Evolutionary conservation across 805 yeast genomes (phyloP), one percentile per base, ranked within the genome.

Genomic region (Ogataea pilisensis): DNA sequence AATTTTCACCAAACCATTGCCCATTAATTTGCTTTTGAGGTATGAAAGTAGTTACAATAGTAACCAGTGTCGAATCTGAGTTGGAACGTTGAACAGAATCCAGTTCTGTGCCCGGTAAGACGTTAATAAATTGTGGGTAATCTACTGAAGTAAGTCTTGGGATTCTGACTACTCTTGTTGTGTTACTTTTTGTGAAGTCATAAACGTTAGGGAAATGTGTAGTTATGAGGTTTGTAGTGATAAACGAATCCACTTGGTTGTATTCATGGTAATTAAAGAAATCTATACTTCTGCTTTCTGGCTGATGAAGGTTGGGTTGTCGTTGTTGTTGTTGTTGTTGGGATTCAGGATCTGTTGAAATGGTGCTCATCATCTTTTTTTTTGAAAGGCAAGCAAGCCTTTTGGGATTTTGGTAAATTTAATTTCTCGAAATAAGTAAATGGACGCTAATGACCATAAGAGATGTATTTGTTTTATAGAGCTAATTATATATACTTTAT

Each of bases 191-290:
- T 2, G 76, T 63, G 7, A 51, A 53, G 3, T 43, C 3, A 54
- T 79, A 72, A 4, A 70, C 63, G 48, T 81, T 80, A 5, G 88
- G 89, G 53, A 81, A 84, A 58, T 83, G 90, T 25, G 82, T 81
- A 22, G 81, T 80, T 8, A 80, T 58, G 17, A 76, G 38, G 28
- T 73, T 9, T 80, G 29, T 2, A 73, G 60, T 25, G 52, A 55
- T 3, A 59, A 59, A 34, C 62, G 62, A 49, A 9, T 44, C 47
- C 18, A 37, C 34, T 8, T 42, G 37, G 13, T 46, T 37, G 52
- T 66, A 79, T 55, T 83, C 90, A 53, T 83, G 87, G 50, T 80
- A 82, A 55, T 84, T 83, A 70, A 80, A 83, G 55, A 78, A 81
- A 31, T 49, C 40, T n/a, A 42, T 16, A 12, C 9, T 20, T 14